Percentiles rank a stretch among this genome's conserved stretches.
Evolutionary conservation across 345 rosid genomes (phyloP).

Genomic region (Leavenworthia alabamica): DNA sequence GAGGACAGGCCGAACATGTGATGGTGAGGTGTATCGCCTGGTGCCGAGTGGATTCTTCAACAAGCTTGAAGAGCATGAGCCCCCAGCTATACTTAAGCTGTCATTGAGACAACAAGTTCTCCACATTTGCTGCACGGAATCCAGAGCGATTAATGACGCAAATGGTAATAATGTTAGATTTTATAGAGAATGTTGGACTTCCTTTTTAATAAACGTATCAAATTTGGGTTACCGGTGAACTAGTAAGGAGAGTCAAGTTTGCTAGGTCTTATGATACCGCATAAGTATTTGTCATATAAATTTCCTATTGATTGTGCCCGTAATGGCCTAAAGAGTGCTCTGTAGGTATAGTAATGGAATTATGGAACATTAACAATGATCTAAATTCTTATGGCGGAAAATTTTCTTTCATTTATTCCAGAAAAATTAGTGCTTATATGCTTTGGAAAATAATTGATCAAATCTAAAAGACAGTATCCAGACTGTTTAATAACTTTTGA

Average conservation of each 20-base stretch:
- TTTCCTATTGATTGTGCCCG: neutral
- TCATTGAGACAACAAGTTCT: constrained; percentile 87
- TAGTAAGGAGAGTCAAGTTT: constrained; percentile 8
- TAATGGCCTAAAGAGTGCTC: constrained; percentile 2
- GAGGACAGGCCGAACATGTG: constrained; percentile 95
- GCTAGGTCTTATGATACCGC: constrained; percentile 5
- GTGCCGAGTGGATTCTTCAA: constrained; percentile 70
- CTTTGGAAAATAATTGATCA: neutral
- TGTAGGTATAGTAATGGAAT: neutral
- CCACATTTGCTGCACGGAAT: constrained; percentile 71
- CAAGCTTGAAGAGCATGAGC: constrained; percentile 57
- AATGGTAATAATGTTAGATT: constrained; percentile 44
- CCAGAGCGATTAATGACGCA: constrained; percentile 78
- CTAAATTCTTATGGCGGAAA: constrained; percentile 9
- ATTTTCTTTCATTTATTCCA: neutral
- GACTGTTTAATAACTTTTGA: neutral
- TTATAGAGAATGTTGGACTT: neutral
- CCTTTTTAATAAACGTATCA: neutral
- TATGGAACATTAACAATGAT: neutral
- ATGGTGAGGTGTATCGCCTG: constrained; percentile 86
- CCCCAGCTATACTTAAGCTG: constrained; percentile 66
- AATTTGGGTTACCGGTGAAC: constrained; percentile 1
- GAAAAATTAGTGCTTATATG: neutral
- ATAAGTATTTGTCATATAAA: neutral
- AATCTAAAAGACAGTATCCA: neutral